phyloP scores from a whole-genome alignment of 1,139 yeast genomes.

The Fermentozyma sake region DNA sequence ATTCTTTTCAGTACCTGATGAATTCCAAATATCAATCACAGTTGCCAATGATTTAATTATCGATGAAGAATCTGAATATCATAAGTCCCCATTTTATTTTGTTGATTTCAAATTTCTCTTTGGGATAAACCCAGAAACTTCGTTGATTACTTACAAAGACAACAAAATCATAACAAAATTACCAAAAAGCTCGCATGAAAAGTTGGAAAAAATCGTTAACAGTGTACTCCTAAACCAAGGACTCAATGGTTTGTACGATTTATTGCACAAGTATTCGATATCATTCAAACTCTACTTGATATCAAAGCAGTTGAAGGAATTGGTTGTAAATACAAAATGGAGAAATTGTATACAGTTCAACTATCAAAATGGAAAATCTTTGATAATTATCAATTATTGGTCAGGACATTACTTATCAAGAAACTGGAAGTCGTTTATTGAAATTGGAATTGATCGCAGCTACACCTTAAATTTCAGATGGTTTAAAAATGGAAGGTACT shows the following conservation, averaged over 20 bases:
- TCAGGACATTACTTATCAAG: constrained; percentile 36
- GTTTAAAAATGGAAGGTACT: constrained; percentile 54
- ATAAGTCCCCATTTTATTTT: constrained; percentile 61
- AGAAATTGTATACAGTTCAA: constrained; percentile 62
- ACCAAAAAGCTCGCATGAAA: constrained; percentile 34
- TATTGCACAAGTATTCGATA: constrained; percentile 66
- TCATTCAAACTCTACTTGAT: constrained; percentile 71
- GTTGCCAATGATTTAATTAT: constrained; percentile 50
- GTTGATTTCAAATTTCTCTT: constrained; percentile 72
- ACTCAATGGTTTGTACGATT: constrained; percentile 57
- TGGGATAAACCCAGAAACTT: constrained; percentile 37
- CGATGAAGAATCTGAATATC: constrained; percentile 40
- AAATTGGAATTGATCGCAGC: constrained; percentile 57
- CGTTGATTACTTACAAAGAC: constrained; percentile 27
- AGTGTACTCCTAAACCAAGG: constrained; percentile 49
- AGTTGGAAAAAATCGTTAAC: constrained; percentile 56
- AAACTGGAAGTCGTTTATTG: constrained; percentile 48
- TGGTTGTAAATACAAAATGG: constrained; percentile 53
- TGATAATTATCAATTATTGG: constrained; percentile 73
- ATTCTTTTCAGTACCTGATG: constrained; percentile 57
- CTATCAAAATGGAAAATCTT: constrained; percentile 58
- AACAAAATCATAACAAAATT: constrained; percentile 26
- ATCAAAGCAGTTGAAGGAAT: constrained; percentile 57
- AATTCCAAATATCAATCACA: constrained; percentile 68
- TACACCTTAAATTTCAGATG: constrained; percentile 59